Conservation (phyloP, 2,329 filamentous ascomycete genomes). For the Stagonosporopsis chrysanthemi region DNA sequence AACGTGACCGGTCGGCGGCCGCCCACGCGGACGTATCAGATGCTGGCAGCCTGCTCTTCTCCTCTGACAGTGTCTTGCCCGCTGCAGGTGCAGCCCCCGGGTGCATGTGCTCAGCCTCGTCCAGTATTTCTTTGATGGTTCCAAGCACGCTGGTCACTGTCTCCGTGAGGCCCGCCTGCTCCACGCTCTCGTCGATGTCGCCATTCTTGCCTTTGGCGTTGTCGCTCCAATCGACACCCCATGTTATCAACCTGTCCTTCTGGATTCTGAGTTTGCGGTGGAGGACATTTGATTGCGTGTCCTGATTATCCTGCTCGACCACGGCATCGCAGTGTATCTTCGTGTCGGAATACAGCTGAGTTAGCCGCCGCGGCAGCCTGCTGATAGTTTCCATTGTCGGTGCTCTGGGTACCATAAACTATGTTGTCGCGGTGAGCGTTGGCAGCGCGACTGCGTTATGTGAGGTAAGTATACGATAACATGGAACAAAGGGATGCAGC, state of each 20-base stretch:
- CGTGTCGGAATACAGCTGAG: constrained; percentile 77
- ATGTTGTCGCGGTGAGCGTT: constrained; percentile 15
- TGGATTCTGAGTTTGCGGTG: constrained; percentile 82
- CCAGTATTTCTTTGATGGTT: constrained; percentile 80
- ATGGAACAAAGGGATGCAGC: constrained; percentile 41
- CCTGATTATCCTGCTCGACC: constrained; percentile 64
- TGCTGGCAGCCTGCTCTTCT: constrained; percentile 45
- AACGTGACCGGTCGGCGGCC: constrained; percentile 75
- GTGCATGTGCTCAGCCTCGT: constrained; percentile 78
- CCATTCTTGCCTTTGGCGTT: constrained; percentile 64
- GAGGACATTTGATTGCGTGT: constrained; percentile 68
- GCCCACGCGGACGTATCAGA: constrained; percentile 48
- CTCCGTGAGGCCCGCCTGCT: constrained; percentile 73
- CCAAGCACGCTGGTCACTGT: constrained; percentile 80
- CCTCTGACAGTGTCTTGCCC: constrained; percentile 40
- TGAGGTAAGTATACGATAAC: constrained; percentile 18
- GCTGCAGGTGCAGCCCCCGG: constrained; percentile 52
- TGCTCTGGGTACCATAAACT: constrained; percentile 18
- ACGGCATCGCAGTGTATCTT: constrained; percentile 80
- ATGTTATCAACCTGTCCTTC: constrained; percentile 78
- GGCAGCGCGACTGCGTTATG: constrained; percentile 22
- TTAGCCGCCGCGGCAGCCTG: constrained; percentile 52
- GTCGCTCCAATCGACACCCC: constrained; percentile 84
- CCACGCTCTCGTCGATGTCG: constrained; percentile 76
- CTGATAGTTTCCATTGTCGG: constrained; percentile 46